These are phyloP conservation scores for Nemophila menziesii DNA, from an alignment of 257 asterid genomes.

Conservation along the genomic window DNA sequence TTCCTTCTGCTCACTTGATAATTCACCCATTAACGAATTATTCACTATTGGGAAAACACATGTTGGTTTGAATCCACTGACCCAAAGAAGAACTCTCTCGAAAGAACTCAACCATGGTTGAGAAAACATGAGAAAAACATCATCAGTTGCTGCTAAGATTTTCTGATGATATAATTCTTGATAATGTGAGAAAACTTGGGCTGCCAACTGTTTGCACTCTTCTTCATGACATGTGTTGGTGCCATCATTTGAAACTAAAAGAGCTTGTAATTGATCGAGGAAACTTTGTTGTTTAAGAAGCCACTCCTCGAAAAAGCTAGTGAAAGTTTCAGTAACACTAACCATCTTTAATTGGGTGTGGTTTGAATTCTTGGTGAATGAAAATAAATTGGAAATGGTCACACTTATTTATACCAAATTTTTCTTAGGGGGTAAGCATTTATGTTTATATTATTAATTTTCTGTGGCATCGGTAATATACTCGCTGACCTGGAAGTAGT, in stretches of 20 bases:
- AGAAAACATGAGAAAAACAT: slow-evolving; percentile 9
- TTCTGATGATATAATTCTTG: slow-evolving; percentile 8
- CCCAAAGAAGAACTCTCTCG: slow-evolving; percentile 16
- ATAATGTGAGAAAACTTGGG: slow-evolving; percentile 14
- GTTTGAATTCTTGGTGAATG: no score
- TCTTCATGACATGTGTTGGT: neutral
- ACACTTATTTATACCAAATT: no score
- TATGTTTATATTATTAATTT: no score
- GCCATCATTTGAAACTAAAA: slow-evolving; percentile 1
- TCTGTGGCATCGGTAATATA: no score
- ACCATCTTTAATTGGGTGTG: no score
- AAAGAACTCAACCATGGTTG: slow-evolving; percentile 24
- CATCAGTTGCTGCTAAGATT: slow-evolving; percentile 4
- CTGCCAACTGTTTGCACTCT: slow-evolving; percentile 10
- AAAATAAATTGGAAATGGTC: no score
- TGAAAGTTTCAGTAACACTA: slow-evolving; percentile 8
- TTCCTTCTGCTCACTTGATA: slow-evolving; percentile 7
- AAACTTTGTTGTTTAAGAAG: slow-evolving; percentile 2
- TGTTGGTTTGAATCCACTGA: slow-evolving; percentile 22
- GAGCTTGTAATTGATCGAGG: slow-evolving; percentile 2
- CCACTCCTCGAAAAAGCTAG: slow-evolving; percentile 15
- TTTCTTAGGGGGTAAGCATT: no score
- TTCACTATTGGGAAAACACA: slow-evolving; percentile 5
- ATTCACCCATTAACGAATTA: neutral
- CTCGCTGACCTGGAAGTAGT: no score